Percentiles rank a stretch among this genome's conserved stretches.
Conservation (phyloP, 192 early-diverging fungal species). For the Irineochytrium annulatum region DNA sequence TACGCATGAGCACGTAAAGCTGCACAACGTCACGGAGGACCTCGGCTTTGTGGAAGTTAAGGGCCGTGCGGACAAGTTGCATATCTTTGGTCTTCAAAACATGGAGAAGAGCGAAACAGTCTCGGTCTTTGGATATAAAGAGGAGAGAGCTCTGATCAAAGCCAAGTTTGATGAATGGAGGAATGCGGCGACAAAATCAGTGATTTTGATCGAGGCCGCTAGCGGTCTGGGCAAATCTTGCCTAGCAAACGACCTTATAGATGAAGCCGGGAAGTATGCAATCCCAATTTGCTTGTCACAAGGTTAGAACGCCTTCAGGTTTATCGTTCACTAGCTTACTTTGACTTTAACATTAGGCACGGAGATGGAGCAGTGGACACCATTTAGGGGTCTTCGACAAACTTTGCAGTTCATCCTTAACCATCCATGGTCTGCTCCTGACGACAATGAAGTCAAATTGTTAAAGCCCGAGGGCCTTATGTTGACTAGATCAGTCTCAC, state of each 20-base stretch:
- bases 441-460: too few relatives aligned
- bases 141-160: neutral
- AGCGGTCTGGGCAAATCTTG: neutral
- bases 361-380: neutral
- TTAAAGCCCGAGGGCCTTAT: too few relatives aligned
- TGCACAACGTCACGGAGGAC: too few relatives aligned
- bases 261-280: too few relatives aligned
- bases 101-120: neutral
- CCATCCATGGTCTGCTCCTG: too few relatives aligned
- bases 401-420: neutral
- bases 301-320: too few relatives aligned
- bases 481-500: too few relatives aligned
- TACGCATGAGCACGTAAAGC: neutral
- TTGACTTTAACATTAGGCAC: neutral
- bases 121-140: neutral
- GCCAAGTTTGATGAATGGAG: neutral
- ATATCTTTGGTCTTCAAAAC: neutral
- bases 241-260: neutral
- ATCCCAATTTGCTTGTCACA: too few relatives aligned
- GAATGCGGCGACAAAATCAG: neutral
- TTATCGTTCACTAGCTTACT: too few relatives aligned
- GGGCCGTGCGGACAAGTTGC: neutral
- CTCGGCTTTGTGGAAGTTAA: neutral
- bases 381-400: neutral
- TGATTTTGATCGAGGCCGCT: neutral